phyloP scores from a whole-genome alignment of 768 basidiomycete genomes.

The Xerocomus spinulosus region DNA sequence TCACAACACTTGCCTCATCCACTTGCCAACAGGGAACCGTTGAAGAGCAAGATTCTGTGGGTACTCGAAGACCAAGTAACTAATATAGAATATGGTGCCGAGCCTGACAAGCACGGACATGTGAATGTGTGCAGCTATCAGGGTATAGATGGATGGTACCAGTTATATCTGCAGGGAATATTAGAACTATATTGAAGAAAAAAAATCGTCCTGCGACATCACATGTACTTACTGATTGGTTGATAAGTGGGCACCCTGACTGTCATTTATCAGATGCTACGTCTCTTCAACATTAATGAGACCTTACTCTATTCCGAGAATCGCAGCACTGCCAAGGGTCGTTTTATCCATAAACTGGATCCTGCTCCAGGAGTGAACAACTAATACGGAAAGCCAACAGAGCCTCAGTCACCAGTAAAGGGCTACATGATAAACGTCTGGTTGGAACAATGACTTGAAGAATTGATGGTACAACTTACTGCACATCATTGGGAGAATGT shows the following conservation, averaged over 20 bases:
- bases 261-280: constrained; percentile 20
- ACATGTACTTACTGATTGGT: constrained; percentile 52
- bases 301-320: constrained; percentile 63
- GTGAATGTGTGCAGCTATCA: neutral
- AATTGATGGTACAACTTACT: constrained; percentile 38
- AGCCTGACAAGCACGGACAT: constrained; percentile 42
- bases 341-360: constrained; percentile 81
- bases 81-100: constrained; percentile 70
- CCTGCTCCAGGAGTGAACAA: constrained; percentile 31
- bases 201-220: neutral
- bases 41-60: constrained; percentile 72
- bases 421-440: constrained; percentile 28
- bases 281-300: neutral
- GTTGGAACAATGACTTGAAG: neutral
- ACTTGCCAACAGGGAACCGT: constrained; percentile 70
- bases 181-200: neutral
- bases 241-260: constrained; percentile 56
- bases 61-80: constrained; percentile 67
- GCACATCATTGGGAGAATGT: constrained; percentile 70
- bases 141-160: constrained; percentile 33
- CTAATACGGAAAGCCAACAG: no score
- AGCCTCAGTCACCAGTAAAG: constrained; percentile 45
- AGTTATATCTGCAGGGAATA: constrained; percentile 50
- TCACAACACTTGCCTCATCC: constrained; percentile 57
- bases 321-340: constrained; percentile 61